Base-by-base conservation (phyloP, 2,329 filamentous ascomycete species). In the Pseudonectria buxi region DNA sequence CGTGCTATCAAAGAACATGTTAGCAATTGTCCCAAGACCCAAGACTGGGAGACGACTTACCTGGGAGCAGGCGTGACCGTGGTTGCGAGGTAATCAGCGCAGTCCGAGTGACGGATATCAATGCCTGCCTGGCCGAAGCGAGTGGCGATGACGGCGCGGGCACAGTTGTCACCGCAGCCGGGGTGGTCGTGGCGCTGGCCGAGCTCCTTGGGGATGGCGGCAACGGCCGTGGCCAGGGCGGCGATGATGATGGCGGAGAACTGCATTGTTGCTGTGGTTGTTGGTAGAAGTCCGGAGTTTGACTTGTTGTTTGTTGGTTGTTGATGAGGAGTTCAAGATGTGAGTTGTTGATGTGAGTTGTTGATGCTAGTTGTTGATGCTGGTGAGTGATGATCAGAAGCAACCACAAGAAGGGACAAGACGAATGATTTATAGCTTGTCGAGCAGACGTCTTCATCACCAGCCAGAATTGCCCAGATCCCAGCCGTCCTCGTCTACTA, bases 91-190 rank as follows among this genome's bases (percentile, higher is more conserved):
- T 46, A 50, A n/a, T 44, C 32, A 9, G 42, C 37, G 28, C 46
- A 50, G 5, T 50, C 42, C n/a, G 33, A 40, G 16, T 40, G 35
- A 12, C 45, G 46, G 3, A 37, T 29, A 3, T 45, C 37, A 24
- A 46, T 35, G 2, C 42, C 38, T 0, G 28, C 12, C 3, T 40
- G 36, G 2, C 46, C 46, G 2, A 40, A 34, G 32, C 41, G 41
- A 1, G 43, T 43, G 3, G 45, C 46, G 2, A 38, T 44, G 24
- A 49, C 45, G 1, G 45, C 46, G 18, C 46, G 34, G 13, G 43
- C 46, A 14, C 45, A 49, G 30, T 49, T 49, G 12, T 46, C 46
- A 6, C 34, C 43, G 7, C 40, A 47, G 3, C 45, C 45, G 7
- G 16, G 24, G 18, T 22, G 18, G 18, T 22, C 18, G 18, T 22